Percentiles rank a stretch among this genome's conserved stretches.
Conservation (phyloP, 2,329 filamentous ascomycete genomes). For the Endoconidiophora laricicola region DNA sequence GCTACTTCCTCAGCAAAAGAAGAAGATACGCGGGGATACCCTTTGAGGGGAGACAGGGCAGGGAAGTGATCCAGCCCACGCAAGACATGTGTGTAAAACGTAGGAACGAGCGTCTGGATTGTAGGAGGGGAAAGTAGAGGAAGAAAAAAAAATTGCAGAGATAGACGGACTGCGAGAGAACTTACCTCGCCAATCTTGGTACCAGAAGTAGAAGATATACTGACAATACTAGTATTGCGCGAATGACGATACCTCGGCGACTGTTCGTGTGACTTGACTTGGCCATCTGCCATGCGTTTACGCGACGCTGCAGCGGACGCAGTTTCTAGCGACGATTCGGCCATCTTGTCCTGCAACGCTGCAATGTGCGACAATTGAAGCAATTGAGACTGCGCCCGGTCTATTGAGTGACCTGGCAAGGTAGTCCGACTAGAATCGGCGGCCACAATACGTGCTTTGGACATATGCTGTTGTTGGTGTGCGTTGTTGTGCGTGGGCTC, state of each 20-base stretch:
- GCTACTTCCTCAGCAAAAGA: no score
- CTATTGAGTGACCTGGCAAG: background rate
- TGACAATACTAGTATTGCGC: slow-evolving; percentile 49
- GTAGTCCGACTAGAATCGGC: slow-evolving; percentile 11
- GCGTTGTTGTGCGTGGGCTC: background rate
- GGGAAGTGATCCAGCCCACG: no score
- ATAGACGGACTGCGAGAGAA: background rate
- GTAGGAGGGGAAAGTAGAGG: background rate
- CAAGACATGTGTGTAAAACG: background rate
- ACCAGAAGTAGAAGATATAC: slow-evolving; percentile 37
- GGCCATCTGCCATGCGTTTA: slow-evolving; percentile 57
- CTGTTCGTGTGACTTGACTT: slow-evolving; percentile 32
- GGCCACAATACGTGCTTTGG: background rate
- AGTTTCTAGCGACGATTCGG: slow-evolving; percentile 19
- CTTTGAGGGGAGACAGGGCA: no score
- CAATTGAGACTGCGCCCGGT: slow-evolving; percentile 33
- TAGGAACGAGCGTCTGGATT: background rate
- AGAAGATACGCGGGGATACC: no score
- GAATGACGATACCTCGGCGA: slow-evolving; percentile 32
- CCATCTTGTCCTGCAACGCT: slow-evolving; percentile 30
- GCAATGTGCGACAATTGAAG: slow-evolving; percentile 36
- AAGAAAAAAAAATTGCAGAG: background rate
- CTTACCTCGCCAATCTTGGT: slow-evolving; percentile 48
- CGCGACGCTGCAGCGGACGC: slow-evolving; percentile 20
- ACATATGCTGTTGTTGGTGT: no score